Evolutionary conservation across 257 asterid genomes (phyloP), one percentile per base, ranked within the genome.

Genomic region (Capsicum pubescens): DNA sequence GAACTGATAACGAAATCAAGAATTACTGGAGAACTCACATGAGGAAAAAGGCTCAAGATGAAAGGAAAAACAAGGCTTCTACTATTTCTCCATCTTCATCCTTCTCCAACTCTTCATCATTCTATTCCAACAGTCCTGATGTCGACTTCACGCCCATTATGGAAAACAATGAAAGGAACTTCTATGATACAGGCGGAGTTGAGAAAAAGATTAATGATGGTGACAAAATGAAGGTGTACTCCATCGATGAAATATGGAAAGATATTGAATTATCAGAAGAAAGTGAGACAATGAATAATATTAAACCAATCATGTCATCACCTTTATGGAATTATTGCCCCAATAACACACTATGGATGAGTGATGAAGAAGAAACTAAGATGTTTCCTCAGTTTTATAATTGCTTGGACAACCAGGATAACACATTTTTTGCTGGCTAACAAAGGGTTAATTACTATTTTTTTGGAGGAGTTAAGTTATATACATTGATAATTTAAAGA

Each of bases 171-270:
- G 91, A 90, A 6, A 80, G 90, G 4, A 90, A 88, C 88, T 94
- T 93, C 83, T 90, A 93, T 52, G 95, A 92, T 86, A 90, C 93
- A 1, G 98, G 95, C 0, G 97, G 94, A 35, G 56, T 82, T n/a
- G 86, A 48, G 66, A 86, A 1, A 85, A 66, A 57, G 84, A 66
- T 26, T 26, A 26, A 82, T 77, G 66, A 19, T 19, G 91, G 86
- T 63, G 85, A 84, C 74, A 76, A 48, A 69, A 83, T 77, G 17
- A 86, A 91, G 70, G 91, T 68, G 12, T 91, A 89, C 55, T 90
- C 97, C 56, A 86, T 92, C 94, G 99, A 95, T 84, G 97, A 95
- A 78, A 93, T 95, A 85, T 95, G 98, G 98, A 93, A 91, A 81
- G 97, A 93, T 84, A 90, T 94, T 26, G 97, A 91, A 79, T 54